phyloP scores from a whole-genome alignment of 2,329 filamentous ascomycete species.

The Penicillium sp. region DNA sequence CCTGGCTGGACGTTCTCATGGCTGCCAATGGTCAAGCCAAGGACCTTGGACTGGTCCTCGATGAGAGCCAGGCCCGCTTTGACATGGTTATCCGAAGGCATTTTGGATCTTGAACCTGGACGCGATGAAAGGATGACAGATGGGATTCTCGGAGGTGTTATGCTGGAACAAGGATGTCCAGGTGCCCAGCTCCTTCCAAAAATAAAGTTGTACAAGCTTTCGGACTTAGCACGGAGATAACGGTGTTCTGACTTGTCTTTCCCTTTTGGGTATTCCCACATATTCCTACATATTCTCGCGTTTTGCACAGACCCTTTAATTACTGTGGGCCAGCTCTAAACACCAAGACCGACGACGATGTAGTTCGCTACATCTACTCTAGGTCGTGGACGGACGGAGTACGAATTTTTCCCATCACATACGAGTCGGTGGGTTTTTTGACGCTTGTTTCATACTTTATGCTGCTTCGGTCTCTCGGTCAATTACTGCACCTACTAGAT shows the following conservation, averaged over 20 bases:
- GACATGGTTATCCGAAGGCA: conserved; percentile 18
- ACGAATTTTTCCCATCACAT: too few relatives aligned
- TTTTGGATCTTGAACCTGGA: conserved; percentile 1
- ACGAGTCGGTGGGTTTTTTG: too few relatives aligned
- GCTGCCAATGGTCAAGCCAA: conserved; percentile 31
- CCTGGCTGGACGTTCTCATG: conserved; percentile 30
- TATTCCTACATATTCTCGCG: not conserved
- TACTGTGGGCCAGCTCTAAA: too few relatives aligned
- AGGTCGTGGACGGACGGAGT: too few relatives aligned
- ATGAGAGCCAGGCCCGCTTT: conserved; percentile 24
- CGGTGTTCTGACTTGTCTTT: not conserved
- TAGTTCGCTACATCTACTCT: too few relatives aligned
- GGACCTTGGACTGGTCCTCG: conserved; percentile 34
- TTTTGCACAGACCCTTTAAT: too few relatives aligned
- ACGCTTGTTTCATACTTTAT: too few relatives aligned
- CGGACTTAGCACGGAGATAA: conserved; percentile 8
- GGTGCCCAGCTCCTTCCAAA: not conserved
- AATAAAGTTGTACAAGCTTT: conserved; percentile 5
- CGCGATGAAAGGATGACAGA: not conserved
- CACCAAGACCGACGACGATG: too few relatives aligned
- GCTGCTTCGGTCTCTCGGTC: too few relatives aligned
- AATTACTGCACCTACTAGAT: too few relatives aligned
- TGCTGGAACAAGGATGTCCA: not conserved
- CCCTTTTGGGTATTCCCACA: not conserved
- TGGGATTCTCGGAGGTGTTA: not conserved